Evolutionary conservation across 306 rosid species (phyloP), one percentile per base, ranked within the genome.

Genomic region (Cucumis melo): DNA sequence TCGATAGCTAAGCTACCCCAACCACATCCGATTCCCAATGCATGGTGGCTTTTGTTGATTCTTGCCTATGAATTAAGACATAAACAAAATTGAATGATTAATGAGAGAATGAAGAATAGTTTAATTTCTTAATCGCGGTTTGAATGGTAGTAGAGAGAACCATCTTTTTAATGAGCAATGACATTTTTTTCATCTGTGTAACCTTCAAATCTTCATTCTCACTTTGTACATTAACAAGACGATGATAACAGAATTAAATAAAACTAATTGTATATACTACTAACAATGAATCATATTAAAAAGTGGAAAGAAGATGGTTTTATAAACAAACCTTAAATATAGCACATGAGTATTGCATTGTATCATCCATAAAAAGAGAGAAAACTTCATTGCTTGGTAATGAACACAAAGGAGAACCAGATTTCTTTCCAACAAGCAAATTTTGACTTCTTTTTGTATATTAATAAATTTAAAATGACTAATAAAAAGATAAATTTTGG

Each of bases 1-100:
- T 93, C 91, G 59, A 93, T 87, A 55, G 93, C 97, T 82, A 93
- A 83, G 81, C 88, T 87, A 77, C 98, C 97, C 98, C 98, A 93
- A 51, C 97, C 97, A 5, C 91, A 87, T 44, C 98, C 98, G 13
- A 93, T 88, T 78, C 91, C 98, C 55, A 93, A 91, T 64, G 89
- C 88, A 83, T 91, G 91, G 88, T 91, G 98, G 48, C 85, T 86
- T 83, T 70, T 81, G 2, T 78, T 84, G 7, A 61, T 29, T 61
- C 67, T 61, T 14, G 67, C 67, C 67, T 59, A 24, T 0, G 8
- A 24, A 59, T 59, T 36, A 42, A 42, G 0, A 5, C 9, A 5
- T 42, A 42, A 7, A 42, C 8, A 42, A 8, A 42, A 42, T 3
- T 0, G 6, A 36, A 36, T 3, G 3, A 7, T 42, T 42, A 5